Evolutionary conservation across 2,329 filamentous ascomycete species (phyloP), one percentile per base, ranked within the genome.

Genomic region (Zymoseptoria brevis): DNA sequence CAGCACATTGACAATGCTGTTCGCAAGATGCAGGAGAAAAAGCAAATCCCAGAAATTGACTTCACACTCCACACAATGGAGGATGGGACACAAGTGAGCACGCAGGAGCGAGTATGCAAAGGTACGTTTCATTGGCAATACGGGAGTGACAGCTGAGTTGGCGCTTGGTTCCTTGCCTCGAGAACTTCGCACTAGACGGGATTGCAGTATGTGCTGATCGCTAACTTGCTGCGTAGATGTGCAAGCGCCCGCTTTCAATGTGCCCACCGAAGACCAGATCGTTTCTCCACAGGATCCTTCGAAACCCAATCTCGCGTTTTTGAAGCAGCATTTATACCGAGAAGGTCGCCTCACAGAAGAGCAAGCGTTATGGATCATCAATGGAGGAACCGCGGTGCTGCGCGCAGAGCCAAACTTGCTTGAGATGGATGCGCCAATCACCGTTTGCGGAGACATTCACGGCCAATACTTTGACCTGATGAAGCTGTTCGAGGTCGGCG

Each of bases 341-440:
- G 94, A 99, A 80, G 94, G 94, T 62, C 90, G 94, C 67, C 81
- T 99, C 73, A 97, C 93, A 53, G 92, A 99, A 75, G 93, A 97
- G 70, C 94, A 99, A 79, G 94, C 94, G 60, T 80, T 99, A 75
- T 97, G 88, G 86, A 99, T 99, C 70, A 87, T 99, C 74, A 84
- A 85, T 69, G 86, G 87, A 68, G 94, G 93, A 63, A 91, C 90
- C 58, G 89, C 96, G 75, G 78, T 99, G 55, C 81, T 99, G 70
- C 88, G 87, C 72, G 82, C 87, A 63, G 94, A 99, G 78, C 93
- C 94, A 65, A 99, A 97, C 75, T 81, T 99, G 65, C 82, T 99
- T 67, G 94, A 99, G 81, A 99, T 99, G 94, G 94, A 99, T 75
- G 94, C 94, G 49, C 94, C 94, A 62, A 99, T 99, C 73, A 99